Evolutionary conservation across 2,329 filamentous ascomycete species (phyloP).

Genomic region (Monilinia fructigena): DNA sequence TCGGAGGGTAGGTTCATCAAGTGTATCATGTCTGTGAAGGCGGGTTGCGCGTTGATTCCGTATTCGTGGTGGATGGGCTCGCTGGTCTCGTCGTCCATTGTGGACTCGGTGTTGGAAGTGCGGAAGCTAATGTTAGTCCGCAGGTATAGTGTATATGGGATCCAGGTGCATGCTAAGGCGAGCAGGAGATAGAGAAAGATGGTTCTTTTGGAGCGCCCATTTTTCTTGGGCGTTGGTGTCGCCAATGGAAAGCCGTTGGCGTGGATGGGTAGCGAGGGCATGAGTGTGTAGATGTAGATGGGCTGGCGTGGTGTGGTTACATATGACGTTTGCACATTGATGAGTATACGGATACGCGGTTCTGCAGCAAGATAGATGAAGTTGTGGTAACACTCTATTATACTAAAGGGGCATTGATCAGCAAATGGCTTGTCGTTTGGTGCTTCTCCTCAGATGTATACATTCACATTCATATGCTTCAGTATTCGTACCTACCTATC

Average conservation of each 20-base stretch:
- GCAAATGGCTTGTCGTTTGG: slow-evolving; percentile 3
- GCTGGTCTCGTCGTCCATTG: neutral
- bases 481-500: neutral
- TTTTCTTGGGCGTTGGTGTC: slow-evolving; percentile 2
- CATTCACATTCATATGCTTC: neutral
- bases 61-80: slow-evolving; percentile 15
- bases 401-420: slow-evolving; percentile 14
- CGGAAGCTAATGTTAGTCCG: too few relatives aligned
- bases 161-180: slow-evolving; percentile 17
- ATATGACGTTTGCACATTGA: slow-evolving; percentile 13
- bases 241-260: neutral
- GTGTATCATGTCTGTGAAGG: slow-evolving; percentile 35
- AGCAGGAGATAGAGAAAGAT: slow-evolving; percentile 15
- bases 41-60: slow-evolving; percentile 30
- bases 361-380: neutral
- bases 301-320: neutral
- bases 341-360: neutral
- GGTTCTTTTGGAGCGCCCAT: slow-evolving; percentile 14
- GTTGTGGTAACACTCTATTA: neutral
- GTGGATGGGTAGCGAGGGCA: slow-evolving; percentile 12
- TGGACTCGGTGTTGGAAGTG: neutral
- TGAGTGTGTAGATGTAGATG: neutral
- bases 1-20: slow-evolving; percentile 36
- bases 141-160: slow-evolving; percentile 8
- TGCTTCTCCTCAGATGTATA: too few relatives aligned